A percentile compares a stretch with the other conserved stretches of the same genome.
Conservation (phyloP, 2,329 filamentous ascomycete species). For the Colletotrichum cordylinicola region DNA sequence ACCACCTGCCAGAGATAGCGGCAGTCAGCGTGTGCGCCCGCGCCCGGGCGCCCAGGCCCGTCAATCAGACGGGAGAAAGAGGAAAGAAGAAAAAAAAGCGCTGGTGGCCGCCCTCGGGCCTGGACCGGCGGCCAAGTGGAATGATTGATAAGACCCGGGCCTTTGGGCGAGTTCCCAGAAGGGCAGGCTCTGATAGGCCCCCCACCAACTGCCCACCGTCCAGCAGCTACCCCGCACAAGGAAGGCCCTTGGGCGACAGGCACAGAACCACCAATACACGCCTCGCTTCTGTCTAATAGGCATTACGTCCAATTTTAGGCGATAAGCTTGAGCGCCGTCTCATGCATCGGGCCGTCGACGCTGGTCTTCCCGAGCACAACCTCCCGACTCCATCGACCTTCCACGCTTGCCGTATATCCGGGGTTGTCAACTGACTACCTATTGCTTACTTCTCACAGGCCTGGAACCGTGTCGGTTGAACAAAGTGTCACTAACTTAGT, state of each 20-base stretch:
- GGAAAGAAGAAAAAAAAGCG: not conserved
- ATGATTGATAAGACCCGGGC: conserved; percentile 17
- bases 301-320: conserved; percentile 20
- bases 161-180: not conserved
- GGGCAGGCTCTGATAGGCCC: conserved; percentile 9
- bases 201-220: not conserved
- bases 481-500: not conserved
- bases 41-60: not conserved
- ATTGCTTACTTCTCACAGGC: not conserved
- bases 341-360: not conserved
- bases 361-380: not conserved
- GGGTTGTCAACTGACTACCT: not conserved
- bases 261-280: conserved; percentile 5
- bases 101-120: conserved; percentile 3
- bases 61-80: not conserved
- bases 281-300: conserved; percentile 16
- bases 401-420: not conserved
- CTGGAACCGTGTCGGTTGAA: not conserved
- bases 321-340: conserved; percentile 9
- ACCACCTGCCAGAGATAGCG: not conserved
- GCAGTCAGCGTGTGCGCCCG: not conserved
- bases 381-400: not conserved
- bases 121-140: conserved; percentile 22
- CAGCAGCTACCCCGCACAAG: conserved; percentile 14
- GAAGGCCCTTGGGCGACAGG: not conserved